Percentiles rank a stretch among this genome's conserved stretches.
Evolutionary conservation across 2,329 filamentous ascomycete species (phyloP).

Genomic region (Talaromyces sp.): DNA sequence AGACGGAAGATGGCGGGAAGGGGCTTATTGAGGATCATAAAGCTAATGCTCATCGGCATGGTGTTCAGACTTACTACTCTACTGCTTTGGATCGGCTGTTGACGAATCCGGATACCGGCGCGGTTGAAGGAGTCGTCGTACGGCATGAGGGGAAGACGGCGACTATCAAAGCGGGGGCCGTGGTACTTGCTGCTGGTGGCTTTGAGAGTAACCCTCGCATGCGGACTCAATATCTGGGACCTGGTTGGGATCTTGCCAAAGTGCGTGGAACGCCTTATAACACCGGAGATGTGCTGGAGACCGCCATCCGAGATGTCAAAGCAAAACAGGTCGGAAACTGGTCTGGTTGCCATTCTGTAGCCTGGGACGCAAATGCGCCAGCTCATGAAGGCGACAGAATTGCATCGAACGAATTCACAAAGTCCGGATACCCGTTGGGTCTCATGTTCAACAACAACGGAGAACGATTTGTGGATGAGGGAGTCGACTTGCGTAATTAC

Average conservation of each 20-base stretch:
- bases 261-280: constrained; percentile 66
- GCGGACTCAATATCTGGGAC: constrained; percentile 56
- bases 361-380: constrained; percentile 64
- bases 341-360: constrained; percentile 64
- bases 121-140: constrained; percentile 27
- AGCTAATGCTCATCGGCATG: constrained; percentile 43
- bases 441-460: constrained; percentile 63
- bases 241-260: constrained; percentile 61
- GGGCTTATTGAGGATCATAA: constrained; percentile 55
- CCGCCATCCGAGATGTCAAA: constrained; percentile 52
- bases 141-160: constrained; percentile 19
- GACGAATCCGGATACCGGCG: constrained; percentile 24
- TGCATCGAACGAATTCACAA: constrained; percentile 67
- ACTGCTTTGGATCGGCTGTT: constrained; percentile 41
- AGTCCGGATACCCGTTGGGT: constrained; percentile 66
- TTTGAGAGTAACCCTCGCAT: constrained; percentile 63
- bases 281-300: constrained; percentile 57
- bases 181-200: constrained; percentile 54
- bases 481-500: constrained; percentile 63
- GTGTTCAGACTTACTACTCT: constrained; percentile 49
- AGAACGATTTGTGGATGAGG: constrained; percentile 65
- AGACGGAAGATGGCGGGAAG: constrained; percentile 60
- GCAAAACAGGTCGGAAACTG: constrained; percentile 59
- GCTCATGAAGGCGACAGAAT: constrained; percentile 55
- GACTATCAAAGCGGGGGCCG: constrained; percentile 25